A percentile compares a stretch with the other conserved stretches of the same genome.
Conservation (phyloP, 2,329 filamentous ascomycete species). For the Cordyceps pruinosa region DNA sequence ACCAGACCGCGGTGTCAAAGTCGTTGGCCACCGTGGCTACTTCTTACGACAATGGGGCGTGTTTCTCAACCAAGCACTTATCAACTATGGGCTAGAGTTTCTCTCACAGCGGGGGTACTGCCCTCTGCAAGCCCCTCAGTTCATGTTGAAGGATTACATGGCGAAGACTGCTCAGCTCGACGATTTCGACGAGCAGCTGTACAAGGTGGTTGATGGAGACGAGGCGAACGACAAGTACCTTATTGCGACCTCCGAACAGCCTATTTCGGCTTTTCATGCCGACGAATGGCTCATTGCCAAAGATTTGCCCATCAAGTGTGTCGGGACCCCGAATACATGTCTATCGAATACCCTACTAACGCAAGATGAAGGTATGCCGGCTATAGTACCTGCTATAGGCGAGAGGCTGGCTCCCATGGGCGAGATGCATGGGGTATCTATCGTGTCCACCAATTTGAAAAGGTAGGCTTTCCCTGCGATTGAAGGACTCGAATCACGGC, state of each 20-base stretch:
- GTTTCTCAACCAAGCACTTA: conserved; percentile 83
- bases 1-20: conserved; percentile 84
- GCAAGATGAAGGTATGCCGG: conserved; percentile 67
- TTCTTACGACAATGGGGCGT: conserved; percentile 86
- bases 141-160: conserved; percentile 95
- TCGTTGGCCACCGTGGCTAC: conserved; percentile 91
- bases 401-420: conserved; percentile 80
- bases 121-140: conserved; percentile 79
- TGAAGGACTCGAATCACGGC: background rate
- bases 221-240: conserved; percentile 79
- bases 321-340: background rate
- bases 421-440: conserved; percentile 98
- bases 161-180: conserved; percentile 96
- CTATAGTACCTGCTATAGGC: conserved; percentile 91
- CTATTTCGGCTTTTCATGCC: conserved; percentile 84
- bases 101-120: conserved; percentile 74
- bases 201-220: conserved; percentile 89
- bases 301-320: conserved; percentile 79
- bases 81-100: conserved; percentile 93
- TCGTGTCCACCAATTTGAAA: conserved; percentile 96
- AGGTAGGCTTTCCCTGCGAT: conserved; percentile 39
- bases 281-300: conserved; percentile 85
- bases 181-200: conserved; percentile 95
- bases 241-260: conserved; percentile 84
- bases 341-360: background rate